Conservation (phyloP, 805 yeast species). For the Candida succiphila region DNA sequence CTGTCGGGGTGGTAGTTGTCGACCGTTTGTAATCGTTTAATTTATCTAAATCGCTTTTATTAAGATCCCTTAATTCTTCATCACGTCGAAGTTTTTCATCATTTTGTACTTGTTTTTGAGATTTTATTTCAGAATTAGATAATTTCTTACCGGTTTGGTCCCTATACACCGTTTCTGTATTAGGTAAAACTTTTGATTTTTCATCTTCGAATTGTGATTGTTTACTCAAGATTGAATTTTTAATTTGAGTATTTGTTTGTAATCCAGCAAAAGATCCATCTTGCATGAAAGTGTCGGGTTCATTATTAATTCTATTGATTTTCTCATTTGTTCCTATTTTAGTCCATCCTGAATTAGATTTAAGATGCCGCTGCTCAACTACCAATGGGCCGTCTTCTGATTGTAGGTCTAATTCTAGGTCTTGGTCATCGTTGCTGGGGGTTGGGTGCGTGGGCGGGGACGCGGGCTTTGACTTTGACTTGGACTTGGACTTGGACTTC, state of each 20-base stretch:
- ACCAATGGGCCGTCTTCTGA: conserved; percentile 13
- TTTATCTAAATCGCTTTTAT: conserved; percentile 29
- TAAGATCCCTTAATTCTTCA: conserved; percentile 17
- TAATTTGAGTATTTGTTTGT: conserved; percentile 35
- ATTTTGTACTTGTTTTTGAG: conserved; percentile 7
- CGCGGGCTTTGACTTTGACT: conserved; percentile 1
- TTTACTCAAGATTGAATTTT: conserved; percentile 19
- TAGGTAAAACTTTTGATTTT: conserved; percentile 7
- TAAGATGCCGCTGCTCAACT: conserved; percentile 3
- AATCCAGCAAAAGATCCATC: conserved; percentile 27
- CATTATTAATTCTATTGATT: conserved; percentile 1
- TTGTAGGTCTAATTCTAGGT: conserved; percentile 1
- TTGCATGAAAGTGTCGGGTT: conserved; percentile 7
- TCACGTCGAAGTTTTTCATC: conserved; percentile 10
- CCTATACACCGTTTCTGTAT: conserved; percentile 33
- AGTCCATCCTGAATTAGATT: conserved; percentile 7
- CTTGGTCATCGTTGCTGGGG: neutral
- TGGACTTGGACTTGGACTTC: neutral
- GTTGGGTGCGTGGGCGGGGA: no score
- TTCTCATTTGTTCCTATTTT: conserved; percentile 11
- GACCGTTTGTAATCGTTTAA: conserved; percentile 17
- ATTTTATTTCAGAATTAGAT: conserved; percentile 22
- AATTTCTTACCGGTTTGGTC: conserved; percentile 51
- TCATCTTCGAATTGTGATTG: conserved; percentile 10
- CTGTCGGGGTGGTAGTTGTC: no score